Evolutionary conservation across 1,139 yeast genomes (phyloP), one percentile per base, ranked within the genome.

Genomic region (Nakaseomyces nivariensis): DNA sequence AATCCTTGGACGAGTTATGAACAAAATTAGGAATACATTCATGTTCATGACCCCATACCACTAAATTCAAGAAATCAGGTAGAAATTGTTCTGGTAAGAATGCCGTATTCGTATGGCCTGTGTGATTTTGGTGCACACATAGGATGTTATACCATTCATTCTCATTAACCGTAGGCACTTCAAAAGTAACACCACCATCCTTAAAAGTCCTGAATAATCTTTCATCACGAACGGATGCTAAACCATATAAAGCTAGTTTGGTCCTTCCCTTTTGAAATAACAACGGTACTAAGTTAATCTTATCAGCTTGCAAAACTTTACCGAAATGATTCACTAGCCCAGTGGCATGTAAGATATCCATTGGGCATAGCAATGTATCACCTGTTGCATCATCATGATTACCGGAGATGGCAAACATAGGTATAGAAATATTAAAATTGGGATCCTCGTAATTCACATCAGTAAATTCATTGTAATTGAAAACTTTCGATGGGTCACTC

Each of bases 361-460:
- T 73, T 0, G 98, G 96, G 55, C 90, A 82, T n/a, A 92, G 71
- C 52, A 88, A 70, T 3, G 85, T 85, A 48, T 82, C 86, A 0
- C 98, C 98, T 0, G 96, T 86, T 1, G 96, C 89, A 68, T 92
- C 98, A 66, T 92, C 99, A 66, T 92, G 99, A 61, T 92, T 92
- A 3, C 99, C 99, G 51, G 92, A 82, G 8, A 94, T 92, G 9
- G 94, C 94, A 72, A 92, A 89, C 24, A 92, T 78, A 0, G 99
- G 99, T n/a, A 89, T 78, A 0, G 95, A 81, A 2, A 92, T 82
- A 65, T 92, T 92, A 52, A 88, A 69, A 66, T 92, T 88, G 3
- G 90, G 89, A 64, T 92, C 97, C 60, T 87, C 95, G 64, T 87
- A 92, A 61, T 90, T 89, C 38, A 90, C 85, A 48, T 79, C 78